Evolutionary conservation across 352 stramenopile species (phyloP), one percentile per base, ranked within the genome.

Genomic region (Phytophthora rubi): DNA sequence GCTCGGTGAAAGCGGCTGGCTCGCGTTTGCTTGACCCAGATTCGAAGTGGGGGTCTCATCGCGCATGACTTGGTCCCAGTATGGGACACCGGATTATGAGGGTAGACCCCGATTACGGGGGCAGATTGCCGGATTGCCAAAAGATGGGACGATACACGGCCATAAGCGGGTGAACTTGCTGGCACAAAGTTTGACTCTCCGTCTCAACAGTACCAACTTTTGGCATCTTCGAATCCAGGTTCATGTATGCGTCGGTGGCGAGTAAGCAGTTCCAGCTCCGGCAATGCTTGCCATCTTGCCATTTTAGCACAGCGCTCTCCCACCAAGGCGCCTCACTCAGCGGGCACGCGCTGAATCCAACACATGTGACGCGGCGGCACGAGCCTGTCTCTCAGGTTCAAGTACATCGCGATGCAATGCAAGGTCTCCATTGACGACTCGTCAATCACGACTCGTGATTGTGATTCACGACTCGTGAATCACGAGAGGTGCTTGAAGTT

Each of bases 41-140:
- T 55, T 60, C 53, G 54, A 65, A 70, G 37, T 62, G 44, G 44
- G 53, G 61, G 62, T 60, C 16, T 69, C 42, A 37, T 28, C 48
- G n/a, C 23, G 59, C 60, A 56, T 74, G 61, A 70, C 61, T 74
- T 51, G 67, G 6, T 28, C 51, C 70, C 56, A 75, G 56, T 67
- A 75, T 75, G 51, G 44, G 47, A 65, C 39, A 15, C 42, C 28
- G 35, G 55, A 47, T 59, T 49, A 59, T 32, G 28, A 59, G 4
- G 48, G 35, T 3, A 12, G 1, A 12, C 10, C 9, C 2, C 62
- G 65, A 62, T 70, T 70, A 74, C 61, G 66, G 53, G n/a, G 37
- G 28, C 28, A 30, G 28, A 30, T 30, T 30, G 28, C 8, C 26
- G 47, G 53, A 61, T n/a, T 58, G 58, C 52, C 62, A 53, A 44